Evolutionary conservation across 345 rosid species (phyloP).

Genomic region (Dovyalis caffra): DNA sequence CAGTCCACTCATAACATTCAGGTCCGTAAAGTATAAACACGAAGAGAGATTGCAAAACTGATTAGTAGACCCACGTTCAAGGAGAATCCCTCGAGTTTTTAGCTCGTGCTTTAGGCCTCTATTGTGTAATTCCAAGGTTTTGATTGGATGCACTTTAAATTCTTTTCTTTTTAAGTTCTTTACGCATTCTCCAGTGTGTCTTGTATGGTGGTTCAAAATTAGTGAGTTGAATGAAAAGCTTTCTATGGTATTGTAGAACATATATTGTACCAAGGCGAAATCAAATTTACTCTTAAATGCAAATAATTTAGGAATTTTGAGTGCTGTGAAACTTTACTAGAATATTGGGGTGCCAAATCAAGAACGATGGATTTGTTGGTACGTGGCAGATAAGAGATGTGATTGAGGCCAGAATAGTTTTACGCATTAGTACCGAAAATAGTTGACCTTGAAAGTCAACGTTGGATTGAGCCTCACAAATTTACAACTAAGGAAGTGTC

Average conservation of each 20-base stretch:
- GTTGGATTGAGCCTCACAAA: too few relatives aligned
- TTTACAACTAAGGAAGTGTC: not conserved
- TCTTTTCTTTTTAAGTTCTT: not conserved
- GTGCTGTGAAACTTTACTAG: not conserved
- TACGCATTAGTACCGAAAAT: not conserved
- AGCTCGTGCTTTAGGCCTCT: not conserved
- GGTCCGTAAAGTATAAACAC: constrained; percentile 71
- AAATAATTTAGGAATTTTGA: too few relatives aligned
- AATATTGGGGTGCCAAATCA: not conserved
- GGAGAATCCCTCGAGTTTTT: not conserved
- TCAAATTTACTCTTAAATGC: too few relatives aligned
- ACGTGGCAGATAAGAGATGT: not conserved
- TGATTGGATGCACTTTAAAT: not conserved
- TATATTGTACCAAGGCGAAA: not conserved
- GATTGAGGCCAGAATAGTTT: not conserved
- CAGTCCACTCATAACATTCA: constrained; percentile 95
- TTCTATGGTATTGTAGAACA: not conserved
- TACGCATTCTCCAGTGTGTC: not conserved
- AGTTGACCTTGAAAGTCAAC: not conserved
- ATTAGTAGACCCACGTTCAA: not conserved
- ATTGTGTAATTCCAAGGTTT: not conserved
- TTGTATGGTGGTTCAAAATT: not conserved
- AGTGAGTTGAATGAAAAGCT: constrained; percentile 9
- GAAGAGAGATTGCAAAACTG: not conserved
- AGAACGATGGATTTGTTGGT: not conserved